phyloP scores from a whole-genome alignment of 176 grass and related monocot species.

The Elaeis guineensis region DNA sequence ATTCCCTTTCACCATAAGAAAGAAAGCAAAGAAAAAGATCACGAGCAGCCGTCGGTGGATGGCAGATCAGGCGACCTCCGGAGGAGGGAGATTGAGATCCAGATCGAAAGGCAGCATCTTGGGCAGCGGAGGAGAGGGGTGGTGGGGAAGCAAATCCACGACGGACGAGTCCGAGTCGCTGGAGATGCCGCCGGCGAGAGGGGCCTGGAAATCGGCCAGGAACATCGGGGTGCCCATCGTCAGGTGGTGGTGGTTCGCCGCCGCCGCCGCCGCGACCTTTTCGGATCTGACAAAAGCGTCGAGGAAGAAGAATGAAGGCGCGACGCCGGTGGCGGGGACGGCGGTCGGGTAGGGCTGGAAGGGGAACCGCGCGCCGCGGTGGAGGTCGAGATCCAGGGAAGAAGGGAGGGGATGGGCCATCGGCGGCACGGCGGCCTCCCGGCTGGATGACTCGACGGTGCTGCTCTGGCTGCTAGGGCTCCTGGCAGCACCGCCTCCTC shows the following conservation, averaged over 20 bases:
- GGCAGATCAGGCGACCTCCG: constrained; percentile 15
- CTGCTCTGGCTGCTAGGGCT: constrained; percentile 77
- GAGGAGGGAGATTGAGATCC: constrained; percentile 70
- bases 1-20: constrained; percentile 30
- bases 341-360: constrained; percentile 32
- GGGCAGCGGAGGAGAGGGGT: not conserved
- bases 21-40: constrained; percentile 7
- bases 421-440: constrained; percentile 40
- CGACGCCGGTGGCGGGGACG: not conserved
- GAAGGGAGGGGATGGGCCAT: constrained; percentile 38
- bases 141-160: constrained; percentile 26
- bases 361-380: constrained; percentile 32
- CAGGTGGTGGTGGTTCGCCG: constrained; percentile 10
- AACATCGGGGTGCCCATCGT: not conserved
- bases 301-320: constrained; percentile 28
- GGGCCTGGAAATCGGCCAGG: not conserved
- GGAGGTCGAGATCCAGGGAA: constrained; percentile 36
- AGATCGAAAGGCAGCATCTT: constrained; percentile 43
- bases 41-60: constrained; percentile 28
- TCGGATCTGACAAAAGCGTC: constrained; percentile 5
- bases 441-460: constrained; percentile 63
- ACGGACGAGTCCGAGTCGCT: constrained; percentile 86
- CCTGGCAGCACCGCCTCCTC: not conserved
- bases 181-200: constrained; percentile 22
- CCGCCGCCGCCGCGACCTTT: constrained; percentile 12